Evolutionary conservation across 768 basidiomycete genomes (phyloP), one percentile per base, ranked within the genome.

Genomic region (Leccinum boreale): DNA sequence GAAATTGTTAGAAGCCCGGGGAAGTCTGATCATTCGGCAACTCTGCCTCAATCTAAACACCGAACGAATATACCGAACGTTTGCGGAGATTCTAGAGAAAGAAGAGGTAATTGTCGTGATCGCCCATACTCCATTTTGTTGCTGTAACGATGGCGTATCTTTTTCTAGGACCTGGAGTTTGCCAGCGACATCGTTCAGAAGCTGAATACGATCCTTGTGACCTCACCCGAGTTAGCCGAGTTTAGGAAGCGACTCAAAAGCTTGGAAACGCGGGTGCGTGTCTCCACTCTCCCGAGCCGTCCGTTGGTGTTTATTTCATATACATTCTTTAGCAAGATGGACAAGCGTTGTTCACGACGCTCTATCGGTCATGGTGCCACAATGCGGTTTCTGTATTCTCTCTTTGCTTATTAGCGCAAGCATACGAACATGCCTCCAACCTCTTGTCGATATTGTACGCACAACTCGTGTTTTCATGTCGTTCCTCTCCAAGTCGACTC

Each of bases 361-460:
- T 99, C 3, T 99, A 99, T 67, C 83, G 93, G 19, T 98, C 94
- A 19, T 99, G 97, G 97, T 98, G 94, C 70, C 97, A 99, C 65
- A 98, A 98, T 67, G 91, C 96, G 1, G 95, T 98, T 45, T 89
- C 97, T 0, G 94, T 94, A 1, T 97, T 99, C 69, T 94, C 97
- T 1, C 80, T 99, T 6, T 99, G 97, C 71, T 80, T 99, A 28
- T 80, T 99, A 24, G 97, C 97, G 5, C 97, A 99, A 71, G 96
- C 97, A 3, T 99, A 99, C 64, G 97, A 99, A 71, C 97, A 99
- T 73, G 97, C 96, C 1, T 96, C 94, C 21, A 98, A 95, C 71
- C 81, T 99, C 4, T 79, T 99, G 17, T 88, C 92, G 60, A 98
- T 97, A 58, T 98, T 99, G 96, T 94, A 69, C 58, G 86, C 11